Conservation (phyloP, 805 yeast species). For the Ogataea philodendri region DNA sequence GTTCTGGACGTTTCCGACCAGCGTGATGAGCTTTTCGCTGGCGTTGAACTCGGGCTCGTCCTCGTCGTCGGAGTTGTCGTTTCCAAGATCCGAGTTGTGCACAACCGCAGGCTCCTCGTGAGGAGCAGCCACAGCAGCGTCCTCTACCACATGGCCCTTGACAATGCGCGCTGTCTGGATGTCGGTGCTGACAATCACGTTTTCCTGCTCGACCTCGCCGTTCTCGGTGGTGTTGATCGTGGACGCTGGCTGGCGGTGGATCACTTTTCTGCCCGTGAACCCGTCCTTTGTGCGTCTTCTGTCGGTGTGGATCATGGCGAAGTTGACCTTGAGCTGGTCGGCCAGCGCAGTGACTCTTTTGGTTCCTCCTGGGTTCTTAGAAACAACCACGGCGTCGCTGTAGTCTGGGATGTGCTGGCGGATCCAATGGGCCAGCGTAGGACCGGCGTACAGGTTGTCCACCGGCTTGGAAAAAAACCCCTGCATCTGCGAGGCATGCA, state of each 20-base stretch:
- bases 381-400: conserved; percentile 88
- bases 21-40: conserved; percentile 85
- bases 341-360: conserved; percentile 97
- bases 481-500: conserved; percentile 97
- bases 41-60: conserved; percentile 63
- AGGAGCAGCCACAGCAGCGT: conserved; percentile 42
- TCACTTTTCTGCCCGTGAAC: conserved; percentile 44
- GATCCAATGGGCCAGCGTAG: conserved; percentile 95
- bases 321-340: conserved; percentile 92
- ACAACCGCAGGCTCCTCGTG: conserved; percentile 19
- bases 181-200: conserved; percentile 69
- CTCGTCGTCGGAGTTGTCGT: conserved; percentile 83
- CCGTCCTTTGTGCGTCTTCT: conserved; percentile 83
- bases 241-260: conserved; percentile 37
- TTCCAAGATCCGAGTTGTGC: conserved; percentile 52
- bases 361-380: conserved; percentile 99
- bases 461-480: conserved; percentile 98
- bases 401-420: conserved; percentile 84
- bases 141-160: conserved; percentile 95
- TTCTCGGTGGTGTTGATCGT: conserved; percentile 35
- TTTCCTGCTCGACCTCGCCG: conserved; percentile 59
- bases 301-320: conserved; percentile 99
- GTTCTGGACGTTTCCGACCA: conserved; percentile 92
- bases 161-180: conserved; percentile 95
- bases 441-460: conserved; percentile 94